Conservation (phyloP, 2,329 filamentous ascomycete genomes). For the Podosphaera fusca region DNA sequence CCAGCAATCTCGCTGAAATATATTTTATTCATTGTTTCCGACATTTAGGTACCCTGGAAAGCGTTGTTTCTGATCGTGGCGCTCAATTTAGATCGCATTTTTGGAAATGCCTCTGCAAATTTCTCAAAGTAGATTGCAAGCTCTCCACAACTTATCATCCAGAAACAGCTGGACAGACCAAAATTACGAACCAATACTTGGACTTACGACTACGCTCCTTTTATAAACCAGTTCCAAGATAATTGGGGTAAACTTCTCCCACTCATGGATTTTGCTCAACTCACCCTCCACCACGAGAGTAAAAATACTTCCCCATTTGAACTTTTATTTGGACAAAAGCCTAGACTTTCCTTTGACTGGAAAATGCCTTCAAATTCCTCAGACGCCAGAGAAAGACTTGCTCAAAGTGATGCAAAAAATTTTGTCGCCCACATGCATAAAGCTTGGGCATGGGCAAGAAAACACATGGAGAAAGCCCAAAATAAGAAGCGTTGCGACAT, state of each 20-base stretch:
- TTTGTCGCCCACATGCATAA: not conserved
- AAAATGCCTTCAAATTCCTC: not conserved
- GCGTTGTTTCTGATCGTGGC: too few relatives aligned
- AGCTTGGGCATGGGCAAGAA: not conserved
- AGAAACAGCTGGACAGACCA: conserved; percentile 7
- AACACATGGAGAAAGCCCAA: not conserved
- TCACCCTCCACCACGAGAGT: not conserved
- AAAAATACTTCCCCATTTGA: not conserved
- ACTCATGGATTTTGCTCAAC: not conserved
- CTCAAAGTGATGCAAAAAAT: not conserved
- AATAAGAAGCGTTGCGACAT: not conserved
- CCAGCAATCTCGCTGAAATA: not conserved
- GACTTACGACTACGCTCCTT: conserved; percentile 4
- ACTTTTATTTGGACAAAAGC: not conserved
- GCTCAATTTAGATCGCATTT: conserved; percentile 3
- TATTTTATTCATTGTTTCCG: not conserved
- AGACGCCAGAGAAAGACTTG: not conserved
- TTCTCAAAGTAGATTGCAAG: conserved; percentile 3
- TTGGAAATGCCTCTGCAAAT: conserved; percentile 4
- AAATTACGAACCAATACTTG: conserved; percentile 7
- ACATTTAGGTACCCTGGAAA: not conserved
- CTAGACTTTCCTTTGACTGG: not conserved
- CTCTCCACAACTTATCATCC: conserved; percentile 5
- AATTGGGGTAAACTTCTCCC: not conserved
- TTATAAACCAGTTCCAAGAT: conserved; percentile 1